phyloP scores from a whole-genome alignment of 2,329 filamentous ascomycete genomes.

The Pseudogymnoascus destructans region DNA sequence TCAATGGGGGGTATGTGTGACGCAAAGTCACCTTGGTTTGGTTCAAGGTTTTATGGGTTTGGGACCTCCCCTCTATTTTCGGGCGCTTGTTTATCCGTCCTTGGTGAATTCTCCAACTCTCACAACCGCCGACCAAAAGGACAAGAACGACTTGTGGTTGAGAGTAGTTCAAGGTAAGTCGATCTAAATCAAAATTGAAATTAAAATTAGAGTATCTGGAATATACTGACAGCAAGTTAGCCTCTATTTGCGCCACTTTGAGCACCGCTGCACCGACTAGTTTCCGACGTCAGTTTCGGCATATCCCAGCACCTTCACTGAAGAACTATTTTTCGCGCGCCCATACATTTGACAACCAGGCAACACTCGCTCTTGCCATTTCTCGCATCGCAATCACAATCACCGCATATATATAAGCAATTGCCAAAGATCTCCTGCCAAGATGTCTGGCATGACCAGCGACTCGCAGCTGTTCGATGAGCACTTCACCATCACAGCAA shows the following conservation, averaged over 20 bases:
- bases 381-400: not conserved
- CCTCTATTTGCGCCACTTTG: not conserved
- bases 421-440: not conserved
- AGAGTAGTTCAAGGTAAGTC: not conserved
- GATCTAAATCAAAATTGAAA: not conserved
- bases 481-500: constrained; percentile 66
- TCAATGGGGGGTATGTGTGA: constrained; percentile 2
- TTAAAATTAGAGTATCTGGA: not conserved
- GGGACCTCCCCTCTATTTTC: constrained; percentile 1
- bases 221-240: not conserved
- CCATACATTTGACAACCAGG: not conserved
- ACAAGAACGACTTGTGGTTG: not conserved
- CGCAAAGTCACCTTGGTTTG: constrained; percentile 3
- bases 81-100: constrained; percentile 4
- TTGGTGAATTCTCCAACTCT: constrained; percentile 8
- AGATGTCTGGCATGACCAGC: constrained; percentile 37
- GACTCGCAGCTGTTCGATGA: constrained; percentile 93
- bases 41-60: constrained; percentile 7
- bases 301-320: not conserved
- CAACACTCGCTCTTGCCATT: not conserved
- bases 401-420: not conserved
- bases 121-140: not conserved
- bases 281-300: not conserved
- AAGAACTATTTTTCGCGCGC: constrained; percentile 1
- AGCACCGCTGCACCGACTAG: not conserved